Percentiles rank a stretch among this genome's conserved stretches.
These are phyloP conservation scores for Thinopyrum elongatum DNA, from an alignment of 176 grass and related monocot species.

Conservation along the genomic window DNA sequence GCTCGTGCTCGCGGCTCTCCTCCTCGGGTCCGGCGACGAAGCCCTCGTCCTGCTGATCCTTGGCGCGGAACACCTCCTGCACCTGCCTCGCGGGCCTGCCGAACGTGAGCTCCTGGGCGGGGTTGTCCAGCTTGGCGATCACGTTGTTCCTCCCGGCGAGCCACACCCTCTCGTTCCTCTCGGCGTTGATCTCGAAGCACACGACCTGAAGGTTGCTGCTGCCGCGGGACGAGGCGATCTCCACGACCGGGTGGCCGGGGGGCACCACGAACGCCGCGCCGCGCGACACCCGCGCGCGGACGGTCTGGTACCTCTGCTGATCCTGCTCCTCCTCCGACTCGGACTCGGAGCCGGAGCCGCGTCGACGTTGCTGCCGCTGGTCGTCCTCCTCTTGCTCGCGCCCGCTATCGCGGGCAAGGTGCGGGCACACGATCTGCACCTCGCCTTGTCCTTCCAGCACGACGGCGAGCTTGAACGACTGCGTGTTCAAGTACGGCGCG, in stretches of 20 bases:
- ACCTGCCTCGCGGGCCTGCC: conserved; percentile 41
- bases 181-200: conserved; percentile 61
- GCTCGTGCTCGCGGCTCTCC: background rate
- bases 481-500: conserved; percentile 62
- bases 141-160: conserved; percentile 66
- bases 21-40: conserved; percentile 53
- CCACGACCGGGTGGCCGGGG: conserved; percentile 52
- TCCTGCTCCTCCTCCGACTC: background rate
- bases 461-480: conserved; percentile 54
- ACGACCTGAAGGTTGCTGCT: conserved; percentile 58
- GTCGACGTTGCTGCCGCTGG: background rate
- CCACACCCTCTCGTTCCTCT: conserved; percentile 61
- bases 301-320: conserved; percentile 30
- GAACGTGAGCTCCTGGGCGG: conserved; percentile 76
- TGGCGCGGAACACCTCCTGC: conserved; percentile 51
- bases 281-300: conserved; percentile 31
- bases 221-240: conserved; percentile 42
- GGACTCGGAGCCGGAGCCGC: background rate
- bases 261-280: conserved; percentile 65
- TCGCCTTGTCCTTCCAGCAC: conserved; percentile 43
- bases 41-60: conserved; percentile 30
- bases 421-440: conserved; percentile 73
- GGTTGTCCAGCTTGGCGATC: conserved; percentile 44
- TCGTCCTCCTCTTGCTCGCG: background rate
- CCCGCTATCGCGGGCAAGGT: background rate